Conservation (phyloP, 176 grass and related monocot genomes). For the Zoysia pacifica region DNA sequence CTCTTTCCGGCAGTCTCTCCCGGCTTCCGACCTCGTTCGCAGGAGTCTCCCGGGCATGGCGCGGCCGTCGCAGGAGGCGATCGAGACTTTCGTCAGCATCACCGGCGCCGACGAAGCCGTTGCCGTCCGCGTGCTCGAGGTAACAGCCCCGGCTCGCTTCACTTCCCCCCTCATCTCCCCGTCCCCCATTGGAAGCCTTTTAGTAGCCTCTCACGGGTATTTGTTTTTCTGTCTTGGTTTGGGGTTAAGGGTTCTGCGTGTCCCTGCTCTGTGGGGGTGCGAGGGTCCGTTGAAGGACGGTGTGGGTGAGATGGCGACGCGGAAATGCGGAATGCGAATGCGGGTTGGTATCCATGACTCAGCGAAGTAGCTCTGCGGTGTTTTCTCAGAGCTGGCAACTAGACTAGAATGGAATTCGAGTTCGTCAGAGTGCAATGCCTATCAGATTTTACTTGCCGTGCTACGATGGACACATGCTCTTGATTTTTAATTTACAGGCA, state of each 20-base stretch:
- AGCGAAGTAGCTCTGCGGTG: background rate
- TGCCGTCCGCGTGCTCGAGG: conserved; percentile 85
- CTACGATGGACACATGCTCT: background rate
- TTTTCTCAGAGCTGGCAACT: conserved; percentile 2
- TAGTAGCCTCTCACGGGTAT: background rate
- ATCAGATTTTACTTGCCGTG: background rate
- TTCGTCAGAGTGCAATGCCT: conserved; percentile 23
- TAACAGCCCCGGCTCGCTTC: conserved; percentile 28
- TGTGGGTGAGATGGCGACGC: conserved; percentile 12
- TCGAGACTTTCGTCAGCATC: conserved; percentile 86
- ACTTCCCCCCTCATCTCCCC: no score
- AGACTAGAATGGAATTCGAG: background rate
- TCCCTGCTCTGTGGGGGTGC: background rate
- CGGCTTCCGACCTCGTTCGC: conserved; percentile 17
- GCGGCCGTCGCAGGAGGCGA: conserved; percentile 63
- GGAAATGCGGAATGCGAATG: conserved; percentile 4
- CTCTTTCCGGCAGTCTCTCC: background rate
- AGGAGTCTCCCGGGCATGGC: conserved; percentile 45
- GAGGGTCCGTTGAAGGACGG: background rate
- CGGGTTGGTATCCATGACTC: background rate
- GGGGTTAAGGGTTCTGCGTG: conserved; percentile 37
- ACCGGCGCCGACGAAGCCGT: conserved; percentile 63
- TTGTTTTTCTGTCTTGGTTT: background rate
- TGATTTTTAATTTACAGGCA: background rate
- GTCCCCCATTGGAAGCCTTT: background rate